Evolutionary conservation across 116 monocot genomes (phyloP), one percentile per base, ranked within the genome.

Genomic region (Iris pallida): DNA sequence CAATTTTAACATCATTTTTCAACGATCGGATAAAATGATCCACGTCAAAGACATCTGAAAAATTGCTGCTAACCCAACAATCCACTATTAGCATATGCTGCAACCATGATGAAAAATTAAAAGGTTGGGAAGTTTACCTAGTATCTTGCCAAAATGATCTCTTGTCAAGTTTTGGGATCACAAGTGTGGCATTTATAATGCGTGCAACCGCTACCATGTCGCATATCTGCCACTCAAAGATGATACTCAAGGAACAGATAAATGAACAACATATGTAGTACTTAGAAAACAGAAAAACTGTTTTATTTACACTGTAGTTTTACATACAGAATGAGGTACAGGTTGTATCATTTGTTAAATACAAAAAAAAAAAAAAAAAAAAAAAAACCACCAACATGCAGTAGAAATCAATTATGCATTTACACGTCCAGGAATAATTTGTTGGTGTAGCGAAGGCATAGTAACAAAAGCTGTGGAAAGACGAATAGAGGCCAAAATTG

Each of bases 171-270:
- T 98, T 75, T 65, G 98, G 98, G 76, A 98, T 86, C 8, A 98
- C 84, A 59, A 98, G 90, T 20, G 90, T 93, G 13, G 98, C 98
- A 80, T 98, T 98, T 69, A 98, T 77, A 17, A 98, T 71, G 1
- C 90, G 85, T 51, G 98, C 90, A 78, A 98, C 80, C n/a, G 83
- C 98, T 40, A 98, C 98, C 98, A 98, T 98, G 76, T 98, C 98
- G 72, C 79, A 81, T 70, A 98, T 98, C 98, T 98, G 86, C 55
- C 7, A 82, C 20, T 14, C 6, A 69, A 71, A 12, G 30, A 67
- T 4, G 13, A 19, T 61, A 9, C 12, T 14, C 8, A 30, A 30
- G 0, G 30, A 30, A 30, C 30, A 9, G 49, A 9, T 30, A 30
- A 30, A 30, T 30, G 30, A 30, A 30, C 30, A 30, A 30, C 30